These are phyloP conservation scores for Nakazawaea pomicola DNA, from an alignment of 805 yeast species.

Conservation along the genomic window DNA sequence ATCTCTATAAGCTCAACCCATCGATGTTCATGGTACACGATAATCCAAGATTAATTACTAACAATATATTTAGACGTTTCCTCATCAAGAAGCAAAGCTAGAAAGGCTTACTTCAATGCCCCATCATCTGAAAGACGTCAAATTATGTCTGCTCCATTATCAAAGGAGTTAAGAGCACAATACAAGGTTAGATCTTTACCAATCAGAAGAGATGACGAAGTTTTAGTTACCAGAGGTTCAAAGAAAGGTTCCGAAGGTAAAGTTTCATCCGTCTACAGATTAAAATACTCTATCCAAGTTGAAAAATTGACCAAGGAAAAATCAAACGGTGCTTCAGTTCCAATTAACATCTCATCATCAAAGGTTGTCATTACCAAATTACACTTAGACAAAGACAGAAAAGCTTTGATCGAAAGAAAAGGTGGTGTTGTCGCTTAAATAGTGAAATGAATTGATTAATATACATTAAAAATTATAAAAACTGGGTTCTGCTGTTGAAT, in stretches of 20 bases:
- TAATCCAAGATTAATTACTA: conserved; percentile 1
- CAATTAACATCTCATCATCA: conserved; percentile 96
- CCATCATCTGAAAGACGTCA: conserved; percentile 94
- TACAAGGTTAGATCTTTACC: conserved; percentile 95
- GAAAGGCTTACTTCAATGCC: conserved; percentile 99
- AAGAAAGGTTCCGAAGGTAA: conserved; percentile 99
- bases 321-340: conserved; percentile 96
- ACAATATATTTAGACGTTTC: conserved; percentile 75
- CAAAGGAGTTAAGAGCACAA: conserved; percentile 97
- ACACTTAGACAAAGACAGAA: conserved; percentile 98
- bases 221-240: conserved; percentile 95
- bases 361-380: conserved; percentile 98
- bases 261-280: conserved; percentile 97
- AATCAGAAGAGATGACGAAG: conserved; percentile 96
- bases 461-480: too few species aligned
- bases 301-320: conserved; percentile 97
- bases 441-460: too few species aligned
- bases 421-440: conserved; percentile 54
- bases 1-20: too few species aligned
- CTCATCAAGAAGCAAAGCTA: conserved; percentile 97
- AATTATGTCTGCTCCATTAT: conserved; percentile 96
- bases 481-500: too few species aligned
- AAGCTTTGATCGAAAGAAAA: conserved; percentile 94
- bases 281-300: conserved; percentile 92
- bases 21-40: neutral